These are phyloP conservation scores for Polysphondylium violaceum DNA, from an alignment of 78 protist genomes.

Conservation along the genomic window DNA sequence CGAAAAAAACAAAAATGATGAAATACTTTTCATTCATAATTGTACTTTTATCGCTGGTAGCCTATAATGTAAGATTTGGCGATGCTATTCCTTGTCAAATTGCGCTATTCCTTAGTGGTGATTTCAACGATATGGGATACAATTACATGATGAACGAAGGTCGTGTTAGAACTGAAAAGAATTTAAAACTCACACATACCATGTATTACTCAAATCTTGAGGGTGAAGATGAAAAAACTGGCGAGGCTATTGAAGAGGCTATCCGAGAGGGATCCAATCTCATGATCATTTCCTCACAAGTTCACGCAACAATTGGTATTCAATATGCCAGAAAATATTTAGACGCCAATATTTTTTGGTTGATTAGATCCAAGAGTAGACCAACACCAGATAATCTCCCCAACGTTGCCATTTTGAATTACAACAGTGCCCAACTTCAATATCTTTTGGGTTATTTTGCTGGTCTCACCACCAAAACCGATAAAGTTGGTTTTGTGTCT, in stretches of 20 bases:
- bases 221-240: neutral
- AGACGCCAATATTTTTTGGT: neutral
- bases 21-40: too few species aligned
- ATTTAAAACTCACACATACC: neutral
- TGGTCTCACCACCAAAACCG: slow-evolving; percentile 30
- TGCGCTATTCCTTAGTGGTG: neutral
- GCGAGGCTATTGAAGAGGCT: neutral
- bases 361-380: slow-evolving; percentile 19
- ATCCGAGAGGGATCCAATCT: slow-evolving; percentile 7
- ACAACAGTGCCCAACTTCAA: slow-evolving; percentile 11
- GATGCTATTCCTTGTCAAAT: too few species aligned
- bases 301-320: neutral
- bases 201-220: neutral
- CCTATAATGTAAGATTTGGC: too few species aligned
- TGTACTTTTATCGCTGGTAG: too few species aligned
- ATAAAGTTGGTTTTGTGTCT: slow-evolving; percentile 33
- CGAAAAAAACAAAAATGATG: too few species aligned
- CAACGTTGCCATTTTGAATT: slow-evolving; percentile 24
- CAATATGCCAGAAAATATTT: slow-evolving; percentile 5
- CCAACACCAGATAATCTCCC: neutral
- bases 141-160: slow-evolving; percentile 57
- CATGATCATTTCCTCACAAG: slow-evolving; percentile 16
- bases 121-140: slow-evolving; percentile 9
- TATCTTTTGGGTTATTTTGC: slow-evolving; percentile 48
- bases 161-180: neutral